These are phyloP conservation scores for Hygrocybe coccinea DNA, from an alignment of 768 basidiomycete species.

Conservation along the genomic window DNA sequence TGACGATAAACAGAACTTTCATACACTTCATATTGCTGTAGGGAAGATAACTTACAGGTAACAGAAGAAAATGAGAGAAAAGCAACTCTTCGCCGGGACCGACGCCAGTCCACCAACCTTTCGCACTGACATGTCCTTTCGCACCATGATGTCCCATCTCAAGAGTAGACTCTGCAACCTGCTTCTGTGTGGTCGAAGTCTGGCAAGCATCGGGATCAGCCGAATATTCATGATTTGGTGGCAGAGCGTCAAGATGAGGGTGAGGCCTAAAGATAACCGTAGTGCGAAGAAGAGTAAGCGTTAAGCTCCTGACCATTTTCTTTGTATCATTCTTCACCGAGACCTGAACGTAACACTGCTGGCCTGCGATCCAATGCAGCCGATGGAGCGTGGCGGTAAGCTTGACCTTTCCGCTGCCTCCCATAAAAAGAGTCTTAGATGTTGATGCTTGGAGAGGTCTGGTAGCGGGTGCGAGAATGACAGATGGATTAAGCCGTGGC, in stretches of 20 bases:
- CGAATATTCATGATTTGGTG: conserved; percentile 12
- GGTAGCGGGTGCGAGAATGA: conserved; percentile 55
- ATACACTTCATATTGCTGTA: conserved; percentile 7
- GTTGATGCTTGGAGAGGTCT: conserved; percentile 55
- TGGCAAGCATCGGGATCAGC: conserved; percentile 58
- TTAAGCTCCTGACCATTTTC: conserved; percentile 60
- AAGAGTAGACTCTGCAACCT: conserved; percentile 60
- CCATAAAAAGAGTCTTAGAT: conserved; percentile 53
- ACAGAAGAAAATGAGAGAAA: conserved; percentile 62
- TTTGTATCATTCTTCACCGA: conserved; percentile 62
- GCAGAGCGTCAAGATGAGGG: conserved; percentile 32
- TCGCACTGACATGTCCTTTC: conserved; percentile 69
- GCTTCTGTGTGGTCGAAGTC: conserved; percentile 55
- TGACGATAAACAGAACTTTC: conserved; percentile 23
- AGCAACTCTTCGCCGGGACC: conserved; percentile 52
- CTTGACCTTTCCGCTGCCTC: conserved; percentile 60
- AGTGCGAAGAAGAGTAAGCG: conserved; percentile 59
- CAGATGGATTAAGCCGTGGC: conserved; percentile 63
- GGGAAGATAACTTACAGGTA: conserved; percentile 58
- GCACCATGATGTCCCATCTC: conserved; percentile 60
- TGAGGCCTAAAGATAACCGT: conserved; percentile 61
- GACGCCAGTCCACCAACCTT: conserved; percentile 90
- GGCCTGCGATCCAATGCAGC: conserved; percentile 76
- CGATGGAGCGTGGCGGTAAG: conserved; percentile 68
- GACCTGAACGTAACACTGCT: conserved; percentile 65